Evolutionary conservation across 2,329 filamentous ascomycete genomes (phyloP).

Genomic region (Alternaria panax): DNA sequence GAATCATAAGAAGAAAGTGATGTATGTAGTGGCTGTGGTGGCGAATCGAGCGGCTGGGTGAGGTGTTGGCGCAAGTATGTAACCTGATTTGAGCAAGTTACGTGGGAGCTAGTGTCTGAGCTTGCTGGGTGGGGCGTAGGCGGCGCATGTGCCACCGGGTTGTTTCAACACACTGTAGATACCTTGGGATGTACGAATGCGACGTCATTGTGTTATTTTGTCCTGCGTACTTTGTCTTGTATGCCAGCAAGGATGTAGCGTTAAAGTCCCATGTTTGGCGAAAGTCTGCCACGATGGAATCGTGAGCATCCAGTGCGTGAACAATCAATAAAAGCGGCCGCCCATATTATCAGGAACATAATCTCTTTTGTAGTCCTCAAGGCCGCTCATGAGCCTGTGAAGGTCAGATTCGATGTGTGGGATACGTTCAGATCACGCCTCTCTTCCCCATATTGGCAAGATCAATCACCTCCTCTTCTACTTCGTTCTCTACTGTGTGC

Average conservation of each 20-base stretch:
- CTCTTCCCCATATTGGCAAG: conserved; percentile 45
- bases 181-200: background rate
- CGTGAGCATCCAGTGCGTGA: background rate
- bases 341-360: background rate
- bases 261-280: background rate
- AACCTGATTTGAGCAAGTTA: conserved; percentile 35
- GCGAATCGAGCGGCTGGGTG: conserved; percentile 13
- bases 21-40: conserved; percentile 14
- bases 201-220: background rate
- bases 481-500: conserved; percentile 33
- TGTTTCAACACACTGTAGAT: background rate
- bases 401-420: background rate
- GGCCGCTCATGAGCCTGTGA: background rate
- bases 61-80: conserved; percentile 17
- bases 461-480: conserved; percentile 49
- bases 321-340: background rate
- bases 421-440: conserved; percentile 33
- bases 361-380: conserved; percentile 2
- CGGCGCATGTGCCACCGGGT: conserved; percentile 3
- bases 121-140: conserved; percentile 11
- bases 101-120: conserved; percentile 25
- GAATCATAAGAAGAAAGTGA: conserved; percentile 10
- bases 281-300: background rate
- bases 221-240: background rate
- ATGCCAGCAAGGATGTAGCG: background rate